Conservation (phyloP, 345 rosid species). For the Citrus medica region DNA sequence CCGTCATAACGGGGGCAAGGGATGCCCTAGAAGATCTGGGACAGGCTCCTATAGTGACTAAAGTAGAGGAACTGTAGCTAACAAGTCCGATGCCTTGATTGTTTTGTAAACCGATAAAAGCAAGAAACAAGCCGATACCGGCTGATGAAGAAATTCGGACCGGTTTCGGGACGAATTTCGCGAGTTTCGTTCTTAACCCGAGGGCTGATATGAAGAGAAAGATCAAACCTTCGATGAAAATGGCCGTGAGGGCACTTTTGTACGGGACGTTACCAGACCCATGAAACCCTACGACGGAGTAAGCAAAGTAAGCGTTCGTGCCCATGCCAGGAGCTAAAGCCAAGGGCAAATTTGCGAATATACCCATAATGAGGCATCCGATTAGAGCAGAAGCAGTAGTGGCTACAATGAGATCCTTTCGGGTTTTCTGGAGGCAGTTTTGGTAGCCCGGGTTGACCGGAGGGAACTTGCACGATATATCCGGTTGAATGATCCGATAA, state of each 20-base stretch:
- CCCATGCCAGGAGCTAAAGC: slow-evolving; percentile 31
- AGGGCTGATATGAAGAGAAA: slow-evolving; percentile 19
- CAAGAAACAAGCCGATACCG: slow-evolving; percentile 24
- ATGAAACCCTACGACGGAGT: slow-evolving; percentile 27
- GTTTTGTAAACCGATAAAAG: slow-evolving; percentile 19
- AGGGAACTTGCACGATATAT: slow-evolving; percentile 18
- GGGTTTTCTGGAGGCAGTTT: slow-evolving; percentile 11
- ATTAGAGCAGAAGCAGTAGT: slow-evolving; percentile 12
- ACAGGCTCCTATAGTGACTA: slow-evolving; percentile 15
- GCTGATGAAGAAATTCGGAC: slow-evolving; percentile 17
- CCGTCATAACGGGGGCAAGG: slow-evolving; percentile 39
- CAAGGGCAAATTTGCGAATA: slow-evolving; percentile 27
- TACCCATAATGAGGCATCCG: slow-evolving; percentile 23
- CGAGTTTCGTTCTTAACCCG: slow-evolving; percentile 19
- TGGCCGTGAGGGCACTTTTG: slow-evolving; percentile 16
- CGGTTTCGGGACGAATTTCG: slow-evolving; percentile 14
- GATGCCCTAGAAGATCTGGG: neutral
- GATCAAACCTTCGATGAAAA: slow-evolving; percentile 25
- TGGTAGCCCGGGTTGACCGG: slow-evolving; percentile 20
- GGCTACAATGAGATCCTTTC: slow-evolving; percentile 25
- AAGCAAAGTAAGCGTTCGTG: slow-evolving; percentile 25
- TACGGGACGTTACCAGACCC: slow-evolving; percentile 22
- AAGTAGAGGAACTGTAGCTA: slow-evolving; percentile 23
- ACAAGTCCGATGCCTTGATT: slow-evolving; percentile 27
- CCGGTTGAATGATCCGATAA: neutral